These are phyloP conservation scores for Streptanthus diversifolius DNA, from an alignment of 345 rosid species.

Conservation along the genomic window DNA sequence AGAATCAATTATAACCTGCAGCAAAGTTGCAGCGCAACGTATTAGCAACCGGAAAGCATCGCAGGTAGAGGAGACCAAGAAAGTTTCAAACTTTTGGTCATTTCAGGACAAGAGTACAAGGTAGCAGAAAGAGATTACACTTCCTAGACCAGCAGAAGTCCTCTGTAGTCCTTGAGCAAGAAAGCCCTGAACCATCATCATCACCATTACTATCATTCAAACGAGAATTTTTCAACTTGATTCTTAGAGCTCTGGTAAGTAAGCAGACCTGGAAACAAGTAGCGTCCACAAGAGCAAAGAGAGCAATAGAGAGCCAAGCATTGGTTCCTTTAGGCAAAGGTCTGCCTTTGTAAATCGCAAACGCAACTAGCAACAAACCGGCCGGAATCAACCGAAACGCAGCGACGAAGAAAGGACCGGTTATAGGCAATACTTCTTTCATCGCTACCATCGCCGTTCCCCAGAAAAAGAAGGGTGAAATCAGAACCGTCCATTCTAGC, in stretches of 20 bases:
- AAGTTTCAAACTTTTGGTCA: not conserved
- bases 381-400: constrained; percentile 87
- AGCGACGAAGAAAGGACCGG: constrained; percentile 85
- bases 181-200: constrained; percentile 57
- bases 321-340: constrained; percentile 61
- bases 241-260: not conserved
- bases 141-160: constrained; percentile 94
- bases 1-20: constrained; percentile 89
- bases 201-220: not conserved
- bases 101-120: not conserved
- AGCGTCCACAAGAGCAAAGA: constrained; percentile 84
- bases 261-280: constrained; percentile 69
- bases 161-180: constrained; percentile 86
- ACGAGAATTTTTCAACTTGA: not conserved
- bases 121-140: constrained; percentile 40
- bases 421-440: constrained; percentile 85
- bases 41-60: not conserved
- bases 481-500: constrained; percentile 61
- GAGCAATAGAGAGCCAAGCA: constrained; percentile 82
- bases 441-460: constrained; percentile 98
- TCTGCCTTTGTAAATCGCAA: constrained; percentile 60
- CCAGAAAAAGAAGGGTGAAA: constrained; percentile 96
- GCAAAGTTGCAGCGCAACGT: not conserved
- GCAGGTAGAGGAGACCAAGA: not conserved
- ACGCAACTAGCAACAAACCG: constrained; percentile 64